A percentile compares a stretch with the other conserved stretches of the same genome.
Evolutionary conservation across 805 yeast species (phyloP).

Genomic region (Metschnikowia gruessii): DNA sequence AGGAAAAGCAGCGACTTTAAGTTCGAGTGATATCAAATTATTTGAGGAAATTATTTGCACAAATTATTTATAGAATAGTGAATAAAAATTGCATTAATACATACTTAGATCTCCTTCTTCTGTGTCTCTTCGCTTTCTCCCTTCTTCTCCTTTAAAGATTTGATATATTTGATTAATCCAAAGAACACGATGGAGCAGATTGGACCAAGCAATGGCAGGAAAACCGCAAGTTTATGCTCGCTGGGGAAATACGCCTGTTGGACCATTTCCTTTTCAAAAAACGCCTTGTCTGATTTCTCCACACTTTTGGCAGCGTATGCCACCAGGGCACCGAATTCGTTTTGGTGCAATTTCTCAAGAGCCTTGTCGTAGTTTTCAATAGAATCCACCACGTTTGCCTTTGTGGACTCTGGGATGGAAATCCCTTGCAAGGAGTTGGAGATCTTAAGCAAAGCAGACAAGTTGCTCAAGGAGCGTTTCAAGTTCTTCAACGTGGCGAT

Average conservation of each 20-base stretch:
- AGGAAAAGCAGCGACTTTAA: slow-evolving; percentile 9
- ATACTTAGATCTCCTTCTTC: not conserved
- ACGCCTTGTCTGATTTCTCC: slow-evolving; percentile 65
- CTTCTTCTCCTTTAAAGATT: slow-evolving; percentile 39
- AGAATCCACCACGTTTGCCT: slow-evolving; percentile 52
- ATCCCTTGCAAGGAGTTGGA: slow-evolving; percentile 70
- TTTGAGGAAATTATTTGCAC: too few species aligned
- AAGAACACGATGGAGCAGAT: slow-evolving; percentile 59
- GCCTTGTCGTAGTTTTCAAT: slow-evolving; percentile 42
- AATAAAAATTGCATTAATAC: not conserved
- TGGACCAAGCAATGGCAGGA: slow-evolving; percentile 88
- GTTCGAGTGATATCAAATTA: slow-evolving; percentile 5
- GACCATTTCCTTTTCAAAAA: slow-evolving; percentile 92
- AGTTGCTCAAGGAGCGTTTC: slow-evolving; percentile 60
- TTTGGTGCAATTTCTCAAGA: slow-evolving; percentile 24
- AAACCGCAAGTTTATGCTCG: slow-evolving; percentile 93
- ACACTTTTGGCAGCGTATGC: slow-evolving; percentile 53
- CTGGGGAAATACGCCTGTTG: slow-evolving; percentile 94
- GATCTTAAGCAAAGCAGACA: slow-evolving; percentile 68
- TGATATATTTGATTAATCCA: slow-evolving; percentile 47
- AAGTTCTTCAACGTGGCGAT: slow-evolving; percentile 57
- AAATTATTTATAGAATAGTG: not conserved
- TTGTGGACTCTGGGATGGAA: slow-evolving; percentile 76
- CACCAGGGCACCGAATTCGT: slow-evolving; percentile 30
- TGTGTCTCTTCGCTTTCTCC: slow-evolving; percentile 3